Conservation (phyloP, 345 rosid species). For the Stellera chamaejasme region DNA sequence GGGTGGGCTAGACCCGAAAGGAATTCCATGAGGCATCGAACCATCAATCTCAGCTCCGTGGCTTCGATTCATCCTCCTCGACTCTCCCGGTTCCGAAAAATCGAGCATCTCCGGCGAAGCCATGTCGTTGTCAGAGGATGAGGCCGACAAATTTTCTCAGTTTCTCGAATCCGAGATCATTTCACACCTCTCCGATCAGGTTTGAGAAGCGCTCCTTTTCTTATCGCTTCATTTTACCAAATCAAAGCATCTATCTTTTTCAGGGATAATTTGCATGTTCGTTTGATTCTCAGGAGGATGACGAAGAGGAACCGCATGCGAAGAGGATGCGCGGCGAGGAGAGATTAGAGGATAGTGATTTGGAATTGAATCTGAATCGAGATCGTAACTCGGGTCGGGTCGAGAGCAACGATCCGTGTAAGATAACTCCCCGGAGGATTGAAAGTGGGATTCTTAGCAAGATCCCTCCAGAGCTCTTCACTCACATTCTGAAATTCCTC, state of each 20-base stretch:
- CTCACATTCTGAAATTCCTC: slow-evolving; percentile 80
- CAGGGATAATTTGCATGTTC: not conserved
- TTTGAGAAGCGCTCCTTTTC: not conserved
- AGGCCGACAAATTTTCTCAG: slow-evolving; percentile 54
- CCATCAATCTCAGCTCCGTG: slow-evolving; percentile 1
- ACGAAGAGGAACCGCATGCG: slow-evolving; percentile 31
- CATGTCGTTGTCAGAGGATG: slow-evolving; percentile 60
- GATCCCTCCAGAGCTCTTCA: slow-evolving; percentile 74
- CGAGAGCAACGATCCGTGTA: slow-evolving; percentile 13
- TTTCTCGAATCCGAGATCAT: slow-evolving; percentile 82
- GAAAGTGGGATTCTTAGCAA: slow-evolving; percentile 64
- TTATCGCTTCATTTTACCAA: not conserved
- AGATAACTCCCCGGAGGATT: slow-evolving; percentile 27
- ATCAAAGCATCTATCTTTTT: not conserved
- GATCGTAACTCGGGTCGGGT: slow-evolving; percentile 13
- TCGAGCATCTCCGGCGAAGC: slow-evolving; percentile 4
- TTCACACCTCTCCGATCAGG: slow-evolving; percentile 43
- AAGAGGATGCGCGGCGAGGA: slow-evolving; percentile 36
- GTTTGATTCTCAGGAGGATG: slow-evolving; percentile 24
- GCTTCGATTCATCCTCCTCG: not conserved
- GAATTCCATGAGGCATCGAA: not conserved
- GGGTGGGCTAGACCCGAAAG: slow-evolving; percentile 6
- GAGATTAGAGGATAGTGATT: slow-evolving; percentile 10
- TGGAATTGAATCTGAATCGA: slow-evolving; percentile 8
- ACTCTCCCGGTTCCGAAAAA: not conserved